Percentiles rank a stretch among this genome's conserved stretches.
Conservation (phyloP, 805 yeast species). For the Brettanomyces bruxellensis region DNA sequence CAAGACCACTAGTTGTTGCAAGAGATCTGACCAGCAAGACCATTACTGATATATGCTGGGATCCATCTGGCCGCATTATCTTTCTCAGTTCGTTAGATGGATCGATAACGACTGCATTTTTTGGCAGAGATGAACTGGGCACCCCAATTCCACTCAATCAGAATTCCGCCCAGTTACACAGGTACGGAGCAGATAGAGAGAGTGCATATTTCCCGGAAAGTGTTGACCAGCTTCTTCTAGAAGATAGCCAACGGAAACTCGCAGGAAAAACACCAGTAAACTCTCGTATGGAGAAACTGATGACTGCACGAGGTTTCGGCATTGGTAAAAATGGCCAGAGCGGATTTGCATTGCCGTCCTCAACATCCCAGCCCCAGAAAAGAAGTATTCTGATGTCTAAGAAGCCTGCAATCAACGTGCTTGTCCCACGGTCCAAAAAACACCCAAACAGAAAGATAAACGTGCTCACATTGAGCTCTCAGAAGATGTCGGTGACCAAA, state of each 20-base stretch:
- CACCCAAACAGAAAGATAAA: constrained; percentile 18
- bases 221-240: constrained; percentile 65
- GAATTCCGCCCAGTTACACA: constrained; percentile 59
- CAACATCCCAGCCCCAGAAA: not conserved
- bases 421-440: constrained; percentile 23
- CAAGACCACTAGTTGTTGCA: constrained; percentile 75
- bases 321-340: not conserved
- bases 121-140: constrained; percentile 60
- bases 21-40: constrained; percentile 67
- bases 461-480: constrained; percentile 17
- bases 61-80: constrained; percentile 67
- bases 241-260: constrained; percentile 42
- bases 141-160: constrained; percentile 49
- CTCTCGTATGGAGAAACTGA: constrained; percentile 31
- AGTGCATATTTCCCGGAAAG: constrained; percentile 82
- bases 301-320: constrained; percentile 21
- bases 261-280: constrained; percentile 8
- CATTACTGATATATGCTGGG: constrained; percentile 86
- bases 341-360: not conserved
- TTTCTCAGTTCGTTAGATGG: constrained; percentile 83
- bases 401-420: constrained; percentile 8
- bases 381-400: not conserved
- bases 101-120: constrained; percentile 55
- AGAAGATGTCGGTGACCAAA: constrained; percentile 56
- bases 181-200: constrained; percentile 86